Base-by-base conservation (phyloP, 2,329 filamentous ascomycete species). In the Fusarium penzigii region DNA sequence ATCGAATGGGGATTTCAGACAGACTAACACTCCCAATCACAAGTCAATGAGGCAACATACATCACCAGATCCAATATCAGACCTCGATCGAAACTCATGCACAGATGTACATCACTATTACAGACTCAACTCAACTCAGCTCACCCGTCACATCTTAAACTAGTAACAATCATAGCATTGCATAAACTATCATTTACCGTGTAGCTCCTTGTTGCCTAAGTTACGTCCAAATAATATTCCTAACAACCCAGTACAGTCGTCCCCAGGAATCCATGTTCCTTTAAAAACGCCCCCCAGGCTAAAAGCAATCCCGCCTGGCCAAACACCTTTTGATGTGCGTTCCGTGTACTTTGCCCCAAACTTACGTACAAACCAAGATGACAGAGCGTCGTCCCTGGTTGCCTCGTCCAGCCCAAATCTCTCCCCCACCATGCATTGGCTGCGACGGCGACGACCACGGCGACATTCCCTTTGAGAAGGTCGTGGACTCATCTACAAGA, bases 251-350 rank as follows among this genome's bases (percentile, higher is more conserved):
- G 61, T 56, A 61, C 58, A 46, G 59, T 58, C 61, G 56, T 61
- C 56, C 56, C 57, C 64, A 46, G 51, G 46, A 50, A 57, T 57
- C 66, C 56, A 46, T 50, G 49, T 61, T 53, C 55, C 55, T 52
- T 36, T 36, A 51, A 59, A 25, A 66, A 65, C 63, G 65, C 63
- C 65, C 51, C 56, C 56, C 65, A 64, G 58, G 55, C 53, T 36
- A 64, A 64, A 57, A 58, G 51, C 58, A 54, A 45, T 57, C 53
- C 49, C 51, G 55, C 65, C 63, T 66, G 59, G 58, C 57, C 72
- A 70, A 74, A 72, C 74, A 76, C 65, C 69, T 78, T 64, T 78
- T 77, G 61, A 67, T 68, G 71, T 77, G 70, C 73, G 70, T 76
- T 56, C 61, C 63, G 57, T 63, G 49, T 62, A 54, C 62, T 57